Evolutionary conservation across 1,139 yeast genomes (phyloP), one percentile per base, ranked within the genome.

Genomic region (Meyerozyma smithsonii): DNA sequence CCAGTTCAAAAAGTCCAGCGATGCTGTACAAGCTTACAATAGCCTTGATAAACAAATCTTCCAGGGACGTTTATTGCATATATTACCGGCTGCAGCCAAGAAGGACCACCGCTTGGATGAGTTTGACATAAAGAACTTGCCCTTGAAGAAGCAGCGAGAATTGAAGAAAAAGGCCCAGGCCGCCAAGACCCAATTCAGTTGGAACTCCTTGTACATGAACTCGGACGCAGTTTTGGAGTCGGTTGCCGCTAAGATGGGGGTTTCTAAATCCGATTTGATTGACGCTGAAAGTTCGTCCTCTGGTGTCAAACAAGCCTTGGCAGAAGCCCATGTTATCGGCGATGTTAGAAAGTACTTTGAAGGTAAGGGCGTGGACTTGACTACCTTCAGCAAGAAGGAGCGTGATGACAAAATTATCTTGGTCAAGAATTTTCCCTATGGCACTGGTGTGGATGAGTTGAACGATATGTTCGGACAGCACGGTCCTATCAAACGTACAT

Each of bases 251-350:
- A 83, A 83, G 51, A 65, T 94, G 64, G 97, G 97, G 5, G 72
- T 94, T 39, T 61, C 81, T 23, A 94, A 92, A 58, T 72, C 94
- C 3, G 89, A 88, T 45, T 74, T 92, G 54, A 77, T 92, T 45
- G 94, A 92, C 59, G 95, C 96, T 1, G 84, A 87, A 51, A 85
- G 82, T 49, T 77, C 96, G 4, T 82, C 75, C 48, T 85, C 96
- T 38, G 97, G 96, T 1, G 97, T 92, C n/a, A 88, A 89, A 56
- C 97, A 90, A 61, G 97, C 98, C 0, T 74, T 92, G 47, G 98
- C 99, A 0, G 99, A 92, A 66, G 95, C 97, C 1, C 92, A 89
- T 56, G 96, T 90, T 17, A 83, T 92, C 55, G 94, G 92, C 36
- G 94, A 85, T 59, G 96, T 92, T 11, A 79, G 96, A 54, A 79